Evolutionary conservation across 768 basidiomycete species (phyloP).

Genomic region (Pisolithus tinctorius): DNA sequence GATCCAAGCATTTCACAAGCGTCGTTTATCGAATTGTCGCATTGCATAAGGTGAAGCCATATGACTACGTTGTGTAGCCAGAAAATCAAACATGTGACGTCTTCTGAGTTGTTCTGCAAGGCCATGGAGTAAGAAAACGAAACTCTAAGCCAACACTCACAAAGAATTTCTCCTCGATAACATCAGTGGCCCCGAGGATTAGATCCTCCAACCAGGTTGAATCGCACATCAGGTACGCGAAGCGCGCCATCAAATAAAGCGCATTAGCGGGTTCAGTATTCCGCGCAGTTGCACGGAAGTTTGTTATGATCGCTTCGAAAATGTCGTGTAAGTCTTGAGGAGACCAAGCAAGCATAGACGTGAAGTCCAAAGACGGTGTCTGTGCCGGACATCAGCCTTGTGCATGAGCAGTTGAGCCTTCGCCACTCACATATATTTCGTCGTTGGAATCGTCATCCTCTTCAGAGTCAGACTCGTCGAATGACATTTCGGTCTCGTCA

Average conservation of each 20-base stretch:
- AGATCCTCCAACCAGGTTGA: slow-evolving; percentile 91
- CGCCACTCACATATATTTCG: slow-evolving; percentile 39
- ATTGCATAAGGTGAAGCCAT: slow-evolving; percentile 87
- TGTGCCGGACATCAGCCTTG: slow-evolving; percentile 27
- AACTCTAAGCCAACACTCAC: slow-evolving; percentile 43
- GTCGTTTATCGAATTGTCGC: slow-evolving; percentile 70
- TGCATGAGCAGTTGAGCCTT: neutral
- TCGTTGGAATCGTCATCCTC: slow-evolving; percentile 45
- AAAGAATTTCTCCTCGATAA: slow-evolving; percentile 88
- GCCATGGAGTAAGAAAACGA: slow-evolving; percentile 7
- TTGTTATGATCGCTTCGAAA: slow-evolving; percentile 75
- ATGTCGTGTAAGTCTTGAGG: slow-evolving; percentile 70
- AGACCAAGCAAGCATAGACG: slow-evolving; percentile 91
- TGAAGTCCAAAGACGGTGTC: slow-evolving; percentile 72
- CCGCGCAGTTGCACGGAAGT: slow-evolving; percentile 61
- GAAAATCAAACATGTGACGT: slow-evolving; percentile 81
- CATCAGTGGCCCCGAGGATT: slow-evolving; percentile 83
- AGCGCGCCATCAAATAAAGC: slow-evolving; percentile 85
- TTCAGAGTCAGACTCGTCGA: slow-evolving; percentile 40
- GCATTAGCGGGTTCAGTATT: slow-evolving; percentile 87
- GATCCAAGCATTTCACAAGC: slow-evolving; percentile 81
- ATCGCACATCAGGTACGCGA: slow-evolving; percentile 89
- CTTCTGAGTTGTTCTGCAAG: slow-evolving; percentile 70
- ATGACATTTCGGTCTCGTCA: slow-evolving; percentile 37
- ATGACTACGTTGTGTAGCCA: slow-evolving; percentile 92